Conservation (phyloP, 2,329 filamentous ascomycete genomes). For the Albifimbria verrucaria region DNA sequence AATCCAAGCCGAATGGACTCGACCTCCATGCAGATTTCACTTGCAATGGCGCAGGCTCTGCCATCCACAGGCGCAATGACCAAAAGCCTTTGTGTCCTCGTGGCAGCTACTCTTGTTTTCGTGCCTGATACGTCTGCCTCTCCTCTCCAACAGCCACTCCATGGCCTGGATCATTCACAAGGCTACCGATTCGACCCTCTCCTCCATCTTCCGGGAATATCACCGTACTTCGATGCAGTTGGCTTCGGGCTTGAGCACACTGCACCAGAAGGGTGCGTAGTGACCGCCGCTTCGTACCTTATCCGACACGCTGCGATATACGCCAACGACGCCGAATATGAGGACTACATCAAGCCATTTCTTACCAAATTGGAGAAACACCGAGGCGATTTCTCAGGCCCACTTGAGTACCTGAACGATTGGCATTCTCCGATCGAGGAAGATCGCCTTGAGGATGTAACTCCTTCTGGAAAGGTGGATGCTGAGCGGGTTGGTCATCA, state of each 20-base stretch:
- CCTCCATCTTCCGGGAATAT: constrained; percentile 18
- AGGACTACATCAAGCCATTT: constrained; percentile 19
- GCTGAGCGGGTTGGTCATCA: constrained; percentile 14
- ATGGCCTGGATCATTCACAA: constrained; percentile 14
- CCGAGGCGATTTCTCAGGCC: constrained; percentile 15
- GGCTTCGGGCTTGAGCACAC: constrained; percentile 16
- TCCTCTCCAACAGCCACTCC: constrained; percentile 13
- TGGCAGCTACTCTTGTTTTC: too few species aligned
- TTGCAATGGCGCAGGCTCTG: too few species aligned
- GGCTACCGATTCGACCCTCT: constrained; percentile 20
- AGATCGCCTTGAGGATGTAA: constrained; percentile 16
- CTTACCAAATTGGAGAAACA: constrained; percentile 17
- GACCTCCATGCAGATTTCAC: too few species aligned
- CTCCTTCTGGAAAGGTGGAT: constrained; percentile 16
- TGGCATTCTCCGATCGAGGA: constrained; percentile 19
- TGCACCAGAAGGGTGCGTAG: constrained; percentile 17
- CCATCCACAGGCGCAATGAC: too few species aligned
- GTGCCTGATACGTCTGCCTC: too few species aligned
- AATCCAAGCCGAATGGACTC: too few species aligned
- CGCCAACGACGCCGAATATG: constrained; percentile 19
- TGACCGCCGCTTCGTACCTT: constrained; percentile 17
- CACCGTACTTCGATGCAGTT: constrained; percentile 20
- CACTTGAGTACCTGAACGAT: constrained; percentile 13
- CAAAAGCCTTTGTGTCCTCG: too few species aligned
- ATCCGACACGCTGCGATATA: constrained; percentile 20